A percentile compares a stretch with the other conserved stretches of the same genome.
phyloP scores from a whole-genome alignment of 306 rosid species.

The Crataegus laevigata region DNA sequence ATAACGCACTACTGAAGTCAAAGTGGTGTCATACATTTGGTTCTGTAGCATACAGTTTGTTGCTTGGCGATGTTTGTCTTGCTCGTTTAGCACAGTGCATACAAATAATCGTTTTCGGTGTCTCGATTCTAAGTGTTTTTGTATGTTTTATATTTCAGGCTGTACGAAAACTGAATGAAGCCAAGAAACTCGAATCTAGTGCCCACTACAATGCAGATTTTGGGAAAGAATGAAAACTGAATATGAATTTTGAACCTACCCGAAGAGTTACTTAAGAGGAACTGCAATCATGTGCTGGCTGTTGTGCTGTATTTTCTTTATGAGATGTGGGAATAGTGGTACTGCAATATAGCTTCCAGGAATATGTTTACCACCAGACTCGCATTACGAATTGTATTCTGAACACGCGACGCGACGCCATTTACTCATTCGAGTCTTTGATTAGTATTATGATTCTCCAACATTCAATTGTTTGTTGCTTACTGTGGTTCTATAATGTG shows the following conservation, averaged over 20 bases:
- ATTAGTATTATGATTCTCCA: background rate
- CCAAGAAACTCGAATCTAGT: slow-evolving; percentile 79
- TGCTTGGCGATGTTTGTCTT: background rate
- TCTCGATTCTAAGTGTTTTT: background rate
- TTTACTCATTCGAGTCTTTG: background rate
- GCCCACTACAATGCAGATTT: slow-evolving; percentile 80
- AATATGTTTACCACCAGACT: background rate
- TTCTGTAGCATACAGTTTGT: background rate
- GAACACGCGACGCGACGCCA: background rate
- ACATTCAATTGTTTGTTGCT: background rate
- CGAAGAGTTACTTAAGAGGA: background rate
- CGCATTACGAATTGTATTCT: background rate
- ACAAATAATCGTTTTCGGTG: background rate
- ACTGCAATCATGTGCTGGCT: background rate
- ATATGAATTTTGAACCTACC: background rate
- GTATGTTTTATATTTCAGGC: slow-evolving; percentile 41
- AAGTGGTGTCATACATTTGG: background rate
- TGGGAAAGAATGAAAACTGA: slow-evolving; percentile 53
- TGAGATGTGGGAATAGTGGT: background rate
- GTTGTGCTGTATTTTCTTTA: background rate
- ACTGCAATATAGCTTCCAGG: background rate
- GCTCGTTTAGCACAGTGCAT: background rate
- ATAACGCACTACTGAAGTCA: background rate
- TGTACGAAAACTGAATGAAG: slow-evolving; percentile 59
- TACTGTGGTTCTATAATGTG: background rate